A percentile compares a stretch with the other conserved stretches of the same genome.
phyloP scores from a whole-genome alignment of 805 yeast species.

The Ogataea populi-albae region DNA sequence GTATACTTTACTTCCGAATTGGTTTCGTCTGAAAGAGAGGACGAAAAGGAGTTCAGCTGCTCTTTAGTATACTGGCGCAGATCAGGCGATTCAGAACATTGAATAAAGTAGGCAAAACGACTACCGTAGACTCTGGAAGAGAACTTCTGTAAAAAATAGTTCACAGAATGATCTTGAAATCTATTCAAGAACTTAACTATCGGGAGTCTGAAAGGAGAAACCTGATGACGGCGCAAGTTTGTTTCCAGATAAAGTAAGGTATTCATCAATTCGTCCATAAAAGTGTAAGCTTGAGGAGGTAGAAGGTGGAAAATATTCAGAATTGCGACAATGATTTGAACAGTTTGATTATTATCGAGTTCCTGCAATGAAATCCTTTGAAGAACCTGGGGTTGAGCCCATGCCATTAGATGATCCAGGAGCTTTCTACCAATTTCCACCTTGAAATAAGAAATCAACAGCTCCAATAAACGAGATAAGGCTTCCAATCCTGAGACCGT shows the following conservation, averaged over 20 bases:
- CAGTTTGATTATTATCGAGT: slow-evolving; percentile 73
- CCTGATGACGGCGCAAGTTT: slow-evolving; percentile 76
- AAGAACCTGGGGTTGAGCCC: slow-evolving; percentile 84
- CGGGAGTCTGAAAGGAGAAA: slow-evolving; percentile 89
- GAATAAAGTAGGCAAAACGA: slow-evolving; percentile 64
- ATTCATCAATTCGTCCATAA: slow-evolving; percentile 80
- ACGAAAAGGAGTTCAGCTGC: slow-evolving; percentile 48
- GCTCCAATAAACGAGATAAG: slow-evolving; percentile 77
- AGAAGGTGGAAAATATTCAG: slow-evolving; percentile 86
- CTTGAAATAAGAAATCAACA: slow-evolving; percentile 87
- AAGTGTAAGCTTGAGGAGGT: slow-evolving; percentile 90
- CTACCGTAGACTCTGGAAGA: slow-evolving; percentile 62
- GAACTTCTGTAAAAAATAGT: slow-evolving; percentile 65
- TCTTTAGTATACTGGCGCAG: slow-evolving; percentile 55
- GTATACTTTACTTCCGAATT: slow-evolving; percentile 53
- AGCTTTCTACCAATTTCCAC: slow-evolving; percentile 95
- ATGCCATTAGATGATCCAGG: slow-evolving; percentile 89
- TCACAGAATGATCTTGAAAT: slow-evolving; percentile 71
- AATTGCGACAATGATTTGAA: slow-evolving; percentile 85
- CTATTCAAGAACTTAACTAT: slow-evolving; percentile 82
- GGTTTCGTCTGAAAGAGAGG: slow-evolving; percentile 45
- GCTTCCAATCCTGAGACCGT: slow-evolving; percentile 92
- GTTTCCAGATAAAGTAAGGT: slow-evolving; percentile 78
- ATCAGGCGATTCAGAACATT: slow-evolving; percentile 50
- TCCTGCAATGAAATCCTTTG: slow-evolving; percentile 78